A percentile compares a stretch with the other conserved stretches of the same genome.
Conservation (phyloP, 768 basidiomycete genomes). For the Fistulinella prunicolor region DNA sequence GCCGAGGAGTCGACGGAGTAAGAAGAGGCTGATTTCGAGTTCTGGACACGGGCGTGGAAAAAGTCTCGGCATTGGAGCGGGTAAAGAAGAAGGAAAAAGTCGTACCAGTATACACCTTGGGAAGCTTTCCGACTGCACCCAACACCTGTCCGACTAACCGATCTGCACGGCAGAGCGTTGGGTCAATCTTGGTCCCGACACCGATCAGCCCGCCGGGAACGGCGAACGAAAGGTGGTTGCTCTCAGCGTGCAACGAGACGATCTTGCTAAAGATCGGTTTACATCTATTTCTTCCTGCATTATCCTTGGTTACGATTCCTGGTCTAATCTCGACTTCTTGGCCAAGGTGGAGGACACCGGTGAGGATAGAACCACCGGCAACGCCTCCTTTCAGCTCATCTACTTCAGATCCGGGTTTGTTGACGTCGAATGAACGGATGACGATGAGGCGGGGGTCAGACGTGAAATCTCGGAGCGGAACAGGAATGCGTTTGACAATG, state of each 20-base stretch:
- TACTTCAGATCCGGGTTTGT: slow-evolving; percentile 97
- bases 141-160: slow-evolving; percentile 95
- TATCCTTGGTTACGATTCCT: slow-evolving; percentile 95
- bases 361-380: slow-evolving; percentile 94
- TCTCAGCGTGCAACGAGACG: slow-evolving; percentile 91
- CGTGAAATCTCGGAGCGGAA: slow-evolving; percentile 90
- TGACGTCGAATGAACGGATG: slow-evolving; percentile 99
- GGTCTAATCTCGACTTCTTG: slow-evolving; percentile 96
- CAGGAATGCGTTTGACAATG: slow-evolving; percentile 94
- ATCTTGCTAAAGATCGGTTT: slow-evolving; percentile 92
- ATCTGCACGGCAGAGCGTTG: slow-evolving; percentile 95
- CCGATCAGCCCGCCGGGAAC: slow-evolving; percentile 98
- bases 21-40: slow-evolving; percentile 89
- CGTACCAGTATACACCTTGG: slow-evolving; percentile 85
- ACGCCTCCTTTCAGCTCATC: slow-evolving; percentile 98
- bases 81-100: background rate
- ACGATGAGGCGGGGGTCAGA: slow-evolving; percentile 93
- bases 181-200: slow-evolving; percentile 96
- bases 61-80: no score
- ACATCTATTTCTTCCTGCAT: slow-evolving; percentile 83
- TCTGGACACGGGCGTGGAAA: no score
- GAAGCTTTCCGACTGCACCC: slow-evolving; percentile 91
- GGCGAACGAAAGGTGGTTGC: slow-evolving; percentile 89
- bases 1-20: slow-evolving; percentile 93
- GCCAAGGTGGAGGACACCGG: slow-evolving; percentile 85